These are phyloP conservation scores for Lanmaoa rubissima DNA, from an alignment of 768 basidiomycete species.

Conservation along the genomic window DNA sequence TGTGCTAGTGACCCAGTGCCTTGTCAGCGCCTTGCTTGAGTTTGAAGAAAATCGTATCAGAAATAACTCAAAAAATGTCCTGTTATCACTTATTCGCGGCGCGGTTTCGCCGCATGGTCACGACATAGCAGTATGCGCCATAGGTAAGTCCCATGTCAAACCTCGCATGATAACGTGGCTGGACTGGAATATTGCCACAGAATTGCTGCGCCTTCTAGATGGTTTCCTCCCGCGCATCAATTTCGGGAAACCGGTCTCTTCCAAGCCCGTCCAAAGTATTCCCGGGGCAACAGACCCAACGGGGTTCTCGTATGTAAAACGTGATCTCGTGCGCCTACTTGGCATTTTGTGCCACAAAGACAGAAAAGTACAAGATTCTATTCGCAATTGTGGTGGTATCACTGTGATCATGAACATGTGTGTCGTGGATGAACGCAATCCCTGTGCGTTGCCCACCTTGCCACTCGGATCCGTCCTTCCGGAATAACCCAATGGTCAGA, in stretches of 20 bases:
- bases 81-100: slow-evolving; percentile 45
- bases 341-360: slow-evolving; percentile 70
- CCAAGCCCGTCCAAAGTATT: slow-evolving; percentile 8
- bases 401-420: slow-evolving; percentile 84
- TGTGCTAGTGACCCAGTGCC: slow-evolving; percentile 74
- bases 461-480: not conserved
- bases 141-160: slow-evolving; percentile 45
- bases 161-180: not conserved
- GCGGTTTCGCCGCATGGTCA: slow-evolving; percentile 38
- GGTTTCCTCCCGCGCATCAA: slow-evolving; percentile 82
- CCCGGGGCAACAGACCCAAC: slow-evolving; percentile 38
- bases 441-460: slow-evolving; percentile 59
- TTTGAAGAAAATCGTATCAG: slow-evolving; percentile 34
- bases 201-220: slow-evolving; percentile 71
- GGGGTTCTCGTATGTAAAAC: slow-evolving; percentile 83
- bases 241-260: slow-evolving; percentile 60
- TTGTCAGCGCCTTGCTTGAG: slow-evolving; percentile 57
- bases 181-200: slow-evolving; percentile 48
- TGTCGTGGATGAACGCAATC: slow-evolving; percentile 87
- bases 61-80: slow-evolving; percentile 6
- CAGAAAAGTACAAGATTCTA: slow-evolving; percentile 69
- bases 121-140: slow-evolving; percentile 52
- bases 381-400: slow-evolving; percentile 70
- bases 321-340: slow-evolving; percentile 86
- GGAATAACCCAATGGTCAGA: slow-evolving; percentile 38